Base-by-base conservation (phyloP, 345 rosid species). In the Luvunga scandens region DNA sequence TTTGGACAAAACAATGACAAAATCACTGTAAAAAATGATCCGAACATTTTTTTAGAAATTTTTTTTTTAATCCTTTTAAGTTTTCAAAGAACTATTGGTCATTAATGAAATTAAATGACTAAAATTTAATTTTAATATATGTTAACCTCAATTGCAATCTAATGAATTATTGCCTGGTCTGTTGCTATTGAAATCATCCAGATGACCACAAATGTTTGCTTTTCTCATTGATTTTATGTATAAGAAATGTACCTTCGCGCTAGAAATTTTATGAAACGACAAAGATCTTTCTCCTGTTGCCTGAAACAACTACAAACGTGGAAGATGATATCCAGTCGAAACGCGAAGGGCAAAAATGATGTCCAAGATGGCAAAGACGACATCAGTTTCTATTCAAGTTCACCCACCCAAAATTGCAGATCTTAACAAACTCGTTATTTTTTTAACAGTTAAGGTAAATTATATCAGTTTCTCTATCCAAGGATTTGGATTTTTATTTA, bases 31-130 rank as follows among this genome's bases (percentile, higher is more conserved):
- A 45, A 45, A 13, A 38, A 38, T 38, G 12, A 38, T 1, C 12
- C 0, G 10, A 9, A 8, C 8, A 0, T 38, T 38, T 2, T 38
- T 7, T 6, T 0, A 7, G 7, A 0, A 8, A 7, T 36, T 36
- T 6, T 36, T 2, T 36, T 36, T 0, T 7, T 36, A 36, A 36
- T 36, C 2, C 39, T 1, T 0, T 6, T 36, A 5, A 6, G 7
- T 6, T 36, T 36, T 36, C 6, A 36, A 36, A 2, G 39, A 7
- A 6, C 1, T 36, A 36, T 36, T 1, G 9, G 7, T 1, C 39
- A 36, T 36, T 36, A 36, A 36, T 36, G 1, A 36, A 36, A 36
- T 36, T 36, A 36, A 36, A 36, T 36, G 9, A 2, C 1, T 36
- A 36, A 7, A 36, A 36, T 36, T 36, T 1, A 7, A 36, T 7